Percentiles rank a stretch among this genome's conserved stretches.
These are phyloP conservation scores for Gossypium thurberi DNA, from an alignment of 345 rosid genomes.

Conservation along the genomic window DNA sequence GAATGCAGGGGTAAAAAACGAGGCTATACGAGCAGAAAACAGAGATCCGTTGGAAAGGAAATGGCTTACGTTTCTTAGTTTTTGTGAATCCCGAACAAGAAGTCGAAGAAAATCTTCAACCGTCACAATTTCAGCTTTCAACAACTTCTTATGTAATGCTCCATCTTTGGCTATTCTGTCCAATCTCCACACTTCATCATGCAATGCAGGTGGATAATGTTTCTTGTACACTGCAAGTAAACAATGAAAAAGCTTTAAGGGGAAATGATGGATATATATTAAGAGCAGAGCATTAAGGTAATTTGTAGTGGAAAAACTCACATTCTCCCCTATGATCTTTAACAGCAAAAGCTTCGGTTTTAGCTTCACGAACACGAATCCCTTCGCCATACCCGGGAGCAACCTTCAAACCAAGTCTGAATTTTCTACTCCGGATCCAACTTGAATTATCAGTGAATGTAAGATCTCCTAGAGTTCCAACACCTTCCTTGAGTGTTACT, in stretches of 20 bases:
- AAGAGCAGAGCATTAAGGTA: neutral
- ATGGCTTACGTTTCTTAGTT: slow-evolving; percentile 57
- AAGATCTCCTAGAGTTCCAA: slow-evolving; percentile 83
- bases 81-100: slow-evolving; percentile 65
- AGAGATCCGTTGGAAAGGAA: neutral
- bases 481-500: slow-evolving; percentile 68
- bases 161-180: slow-evolving; percentile 96
- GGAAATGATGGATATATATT: too few relatives aligned
- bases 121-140: slow-evolving; percentile 46
- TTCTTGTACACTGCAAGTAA: slow-evolving; percentile 72
- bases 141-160: slow-evolving; percentile 80
- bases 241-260: neutral
- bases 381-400: slow-evolving; percentile 49
- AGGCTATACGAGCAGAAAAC: neutral
- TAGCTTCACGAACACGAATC: slow-evolving; percentile 65
- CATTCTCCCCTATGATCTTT: slow-evolving; percentile 98
- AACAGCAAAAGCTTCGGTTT: slow-evolving; percentile 85
- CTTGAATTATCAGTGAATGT: slow-evolving; percentile 90
- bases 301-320: slow-evolving; percentile 28
- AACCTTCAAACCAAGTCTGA: slow-evolving; percentile 77
- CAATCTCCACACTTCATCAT: slow-evolving; percentile 94
- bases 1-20: neutral
- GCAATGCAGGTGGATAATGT: slow-evolving; percentile 86
- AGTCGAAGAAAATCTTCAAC: slow-evolving; percentile 89
- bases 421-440: slow-evolving; percentile 96